phyloP scores from a whole-genome alignment of 148 eudicot species.

The Vaccinium darrowii region DNA sequence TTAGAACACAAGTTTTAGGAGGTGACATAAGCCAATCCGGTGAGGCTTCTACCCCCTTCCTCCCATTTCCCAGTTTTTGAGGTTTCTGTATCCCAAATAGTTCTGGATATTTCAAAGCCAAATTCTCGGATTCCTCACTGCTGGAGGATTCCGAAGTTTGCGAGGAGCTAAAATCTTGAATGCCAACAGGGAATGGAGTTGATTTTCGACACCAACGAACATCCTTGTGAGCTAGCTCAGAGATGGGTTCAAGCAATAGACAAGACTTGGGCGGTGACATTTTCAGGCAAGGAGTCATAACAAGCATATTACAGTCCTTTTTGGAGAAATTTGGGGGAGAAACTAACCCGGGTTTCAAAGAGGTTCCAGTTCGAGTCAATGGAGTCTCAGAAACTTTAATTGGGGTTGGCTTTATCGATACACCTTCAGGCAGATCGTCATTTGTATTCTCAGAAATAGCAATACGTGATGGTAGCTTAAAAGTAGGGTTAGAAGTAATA shows the following conservation, averaged over 20 bases:
- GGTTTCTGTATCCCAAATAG: conserved; percentile 51
- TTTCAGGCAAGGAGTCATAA: conserved; percentile 65
- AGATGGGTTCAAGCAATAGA: conserved; percentile 57
- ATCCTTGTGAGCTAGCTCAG: conserved; percentile 33
- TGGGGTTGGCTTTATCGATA: conserved; percentile 26
- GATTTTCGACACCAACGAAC: conserved; percentile 37
- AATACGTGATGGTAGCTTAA: conserved; percentile 26
- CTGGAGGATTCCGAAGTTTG: conserved; percentile 53
- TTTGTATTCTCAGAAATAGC: conserved; percentile 18
- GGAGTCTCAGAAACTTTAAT: conserved; percentile 19
- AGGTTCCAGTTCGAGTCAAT: conserved; percentile 26
- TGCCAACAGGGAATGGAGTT: conserved; percentile 62
- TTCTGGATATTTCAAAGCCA: conserved; percentile 56
- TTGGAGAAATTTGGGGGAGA: conserved; percentile 34
- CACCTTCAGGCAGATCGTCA: conserved; percentile 21
- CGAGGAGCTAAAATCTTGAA: conserved; percentile 30
- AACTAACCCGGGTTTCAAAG: conserved; percentile 18
- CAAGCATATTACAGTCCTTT: conserved; percentile 33
- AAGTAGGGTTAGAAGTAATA: conserved; percentile 20
- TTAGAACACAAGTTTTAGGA: conserved; percentile 73
- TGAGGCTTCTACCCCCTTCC: conserved; percentile 48
- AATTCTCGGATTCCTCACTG: conserved; percentile 34
- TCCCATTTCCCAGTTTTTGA: conserved; percentile 33
- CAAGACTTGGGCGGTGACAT: conserved; percentile 66
- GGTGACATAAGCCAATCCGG: conserved; percentile 88